Evolutionary conservation across 2,329 filamentous ascomycete genomes (phyloP).

Genomic region (Chaetomium olivaceum): DNA sequence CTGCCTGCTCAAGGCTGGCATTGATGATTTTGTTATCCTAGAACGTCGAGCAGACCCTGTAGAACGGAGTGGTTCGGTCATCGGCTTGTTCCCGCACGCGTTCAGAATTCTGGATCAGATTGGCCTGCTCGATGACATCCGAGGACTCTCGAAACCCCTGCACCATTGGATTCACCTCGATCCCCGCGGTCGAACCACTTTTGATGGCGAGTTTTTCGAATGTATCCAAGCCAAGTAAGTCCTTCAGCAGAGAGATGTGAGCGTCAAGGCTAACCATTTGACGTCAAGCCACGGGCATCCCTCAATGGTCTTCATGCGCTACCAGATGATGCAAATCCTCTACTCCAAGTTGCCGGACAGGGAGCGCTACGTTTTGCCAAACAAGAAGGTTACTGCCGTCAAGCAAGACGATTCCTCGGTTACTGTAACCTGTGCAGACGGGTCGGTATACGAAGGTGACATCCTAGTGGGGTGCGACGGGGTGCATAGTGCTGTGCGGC

Average conservation of each 20-base stretch:
- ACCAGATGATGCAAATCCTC: neutral
- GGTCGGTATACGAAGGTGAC: neutral
- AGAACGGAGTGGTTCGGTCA: neutral
- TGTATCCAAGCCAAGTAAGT: neutral
- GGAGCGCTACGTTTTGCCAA: neutral
- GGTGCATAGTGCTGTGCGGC: neutral
- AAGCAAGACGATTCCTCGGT: neutral
- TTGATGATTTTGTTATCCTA: neutral
- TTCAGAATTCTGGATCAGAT: neutral
- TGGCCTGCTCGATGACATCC: neutral
- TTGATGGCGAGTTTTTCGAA: neutral
- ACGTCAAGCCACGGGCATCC: neutral
- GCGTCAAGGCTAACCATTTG: neutral
- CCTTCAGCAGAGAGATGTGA: neutral
- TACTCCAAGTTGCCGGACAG: neutral
- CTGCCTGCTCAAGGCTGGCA: neutral
- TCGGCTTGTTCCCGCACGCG: neutral
- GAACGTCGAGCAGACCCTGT: neutral
- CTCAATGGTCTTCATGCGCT: neutral
- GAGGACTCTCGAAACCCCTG: neutral
- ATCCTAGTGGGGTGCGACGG: neutral
- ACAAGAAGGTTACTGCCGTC: neutral
- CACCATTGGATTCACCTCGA: neutral
- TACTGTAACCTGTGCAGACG: neutral
- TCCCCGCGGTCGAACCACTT: neutral